Evolutionary conservation across 208 protist species (phyloP), one percentile per base, ranked within the genome.

Genomic region (Leishmania turanica): DNA sequence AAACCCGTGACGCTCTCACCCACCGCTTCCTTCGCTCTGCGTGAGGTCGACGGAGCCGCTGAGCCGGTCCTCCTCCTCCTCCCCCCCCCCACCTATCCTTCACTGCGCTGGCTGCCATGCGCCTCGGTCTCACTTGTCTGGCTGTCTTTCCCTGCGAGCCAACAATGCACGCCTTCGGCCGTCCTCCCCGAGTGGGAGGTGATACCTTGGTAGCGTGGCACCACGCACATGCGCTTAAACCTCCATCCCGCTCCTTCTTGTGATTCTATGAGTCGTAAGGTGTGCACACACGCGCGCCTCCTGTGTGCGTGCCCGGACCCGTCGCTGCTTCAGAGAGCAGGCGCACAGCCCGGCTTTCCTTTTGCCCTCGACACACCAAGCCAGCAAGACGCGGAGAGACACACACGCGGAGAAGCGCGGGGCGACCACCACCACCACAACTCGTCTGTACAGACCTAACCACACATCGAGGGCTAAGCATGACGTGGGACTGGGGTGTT

Each of bases 401-500:
- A 40, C 51, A 54, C 51, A 54, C 51, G 31, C 13, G 2, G 62
- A 40, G 7, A 34, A 68, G 34, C 7, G 19, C 58, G 58, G 58
- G 21, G 31, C n/a, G 13, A 21, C 13, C 27, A 68, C 31, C 49
- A 31, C 37, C 19, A 6, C 45, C 24, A 21, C 45, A 24, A 24
- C 31, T 40, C 31, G 5, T 68, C 42, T 17, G 34, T 13, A 58
- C 0, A 76, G 13, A 31, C 21, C 2, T 40, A 21, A 51, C 6
- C 72, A 64, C 21, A 77, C 53, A 62, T 27, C 3, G 27, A 60
- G 51, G 34, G n/a, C 9, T 17, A 27, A 47, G n/a, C 3, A 78
- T 78, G 75, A 71, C 40, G 60, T 68, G 58, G 60, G 31, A 78
- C 42, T 68, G 75, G 58, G 15, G 58, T 58, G 24, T 13, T 47